A percentile compares a stretch with the other conserved stretches of the same genome.
Conservation (phyloP, 352 stramenopile species). For the Thalassiosira sp. region DNA sequence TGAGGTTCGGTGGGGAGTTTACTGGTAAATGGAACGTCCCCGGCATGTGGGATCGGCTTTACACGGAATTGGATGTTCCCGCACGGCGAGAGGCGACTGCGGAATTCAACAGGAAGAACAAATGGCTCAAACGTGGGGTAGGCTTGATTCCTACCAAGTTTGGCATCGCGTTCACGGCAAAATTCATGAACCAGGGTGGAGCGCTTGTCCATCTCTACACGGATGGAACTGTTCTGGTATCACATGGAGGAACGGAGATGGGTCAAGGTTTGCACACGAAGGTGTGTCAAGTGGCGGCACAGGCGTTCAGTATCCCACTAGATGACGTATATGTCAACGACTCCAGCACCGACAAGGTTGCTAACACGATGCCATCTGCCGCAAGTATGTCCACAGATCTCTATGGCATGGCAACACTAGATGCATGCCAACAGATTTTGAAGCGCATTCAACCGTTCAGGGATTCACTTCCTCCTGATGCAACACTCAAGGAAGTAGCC, state of each 20-base stretch:
- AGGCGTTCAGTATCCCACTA: constrained; percentile 91
- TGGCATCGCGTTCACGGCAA: constrained; percentile 94
- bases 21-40: constrained; percentile 89
- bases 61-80: constrained; percentile 80
- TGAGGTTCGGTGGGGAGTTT: constrained; percentile 82
- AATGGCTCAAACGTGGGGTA: constrained; percentile 88
- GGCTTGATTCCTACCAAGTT: constrained; percentile 87
- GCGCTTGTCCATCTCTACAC: constrained; percentile 94
- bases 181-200: constrained; percentile 97
- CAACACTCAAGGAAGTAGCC: constrained; percentile 86
- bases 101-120: constrained; percentile 90
- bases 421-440: constrained; percentile 94
- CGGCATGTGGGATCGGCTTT: constrained; percentile 85
- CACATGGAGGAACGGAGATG: constrained; percentile 97
- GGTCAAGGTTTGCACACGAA: constrained; percentile 97
- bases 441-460: constrained; percentile 87
- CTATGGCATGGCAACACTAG: constrained; percentile 95
- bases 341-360: constrained; percentile 92
- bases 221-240: constrained; percentile 93
- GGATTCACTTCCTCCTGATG: constrained; percentile 81
- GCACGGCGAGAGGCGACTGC: constrained; percentile 82
- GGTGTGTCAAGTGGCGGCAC: constrained; percentile 87
- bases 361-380: constrained; percentile 92
- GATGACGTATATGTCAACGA: constrained; percentile 92
- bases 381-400: constrained; percentile 94